Percentiles rank a stretch among this genome's conserved stretches.
These are phyloP conservation scores for Alternaria novae-zelandiae DNA, from an alignment of 2,329 filamentous ascomycete species.

Conservation along the genomic window DNA sequence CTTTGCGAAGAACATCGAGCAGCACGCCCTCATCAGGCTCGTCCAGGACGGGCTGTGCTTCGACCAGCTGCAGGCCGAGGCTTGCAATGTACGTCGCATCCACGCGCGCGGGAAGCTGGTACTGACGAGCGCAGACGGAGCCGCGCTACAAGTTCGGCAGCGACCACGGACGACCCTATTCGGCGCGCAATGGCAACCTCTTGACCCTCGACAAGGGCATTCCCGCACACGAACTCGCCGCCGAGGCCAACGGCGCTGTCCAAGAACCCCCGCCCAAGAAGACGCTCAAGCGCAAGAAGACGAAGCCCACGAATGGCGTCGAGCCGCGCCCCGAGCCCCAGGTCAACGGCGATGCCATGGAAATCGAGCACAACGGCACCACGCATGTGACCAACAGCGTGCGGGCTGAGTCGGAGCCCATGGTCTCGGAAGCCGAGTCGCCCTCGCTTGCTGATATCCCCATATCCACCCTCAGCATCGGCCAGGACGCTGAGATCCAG, in stretches of 20 bases:
- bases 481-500: slow-evolving; percentile 46
- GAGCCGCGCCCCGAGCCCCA: slow-evolving; percentile 41
- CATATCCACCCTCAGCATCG: slow-evolving; percentile 49
- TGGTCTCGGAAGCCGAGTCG: slow-evolving; percentile 47
- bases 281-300: slow-evolving; percentile 44
- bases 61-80: slow-evolving; percentile 51
- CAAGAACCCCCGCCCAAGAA: slow-evolving; percentile 42
- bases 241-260: slow-evolving; percentile 41
- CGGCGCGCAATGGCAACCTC: slow-evolving; percentile 45
- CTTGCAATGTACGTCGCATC: slow-evolving; percentile 37
- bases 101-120: background rate
- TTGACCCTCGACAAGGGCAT: slow-evolving; percentile 46
- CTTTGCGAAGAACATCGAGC: slow-evolving; percentile 65
- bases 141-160: slow-evolving; percentile 46
- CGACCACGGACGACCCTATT: slow-evolving; percentile 50
- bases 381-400: slow-evolving; percentile 37
- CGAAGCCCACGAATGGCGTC: slow-evolving; percentile 41
- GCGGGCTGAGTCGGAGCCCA: slow-evolving; percentile 45
- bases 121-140: slow-evolving; percentile 36
- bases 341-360: slow-evolving; percentile 56
- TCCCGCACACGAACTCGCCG: slow-evolving; percentile 43
- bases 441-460: slow-evolving; percentile 47
- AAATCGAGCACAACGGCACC: slow-evolving; percentile 49
- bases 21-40: slow-evolving; percentile 65
- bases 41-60: slow-evolving; percentile 67